Evolutionary conservation across 225 moss, liverwort and hornwort species (phyloP).

Genomic region (Rhytidiadelphus loreus): DNA sequence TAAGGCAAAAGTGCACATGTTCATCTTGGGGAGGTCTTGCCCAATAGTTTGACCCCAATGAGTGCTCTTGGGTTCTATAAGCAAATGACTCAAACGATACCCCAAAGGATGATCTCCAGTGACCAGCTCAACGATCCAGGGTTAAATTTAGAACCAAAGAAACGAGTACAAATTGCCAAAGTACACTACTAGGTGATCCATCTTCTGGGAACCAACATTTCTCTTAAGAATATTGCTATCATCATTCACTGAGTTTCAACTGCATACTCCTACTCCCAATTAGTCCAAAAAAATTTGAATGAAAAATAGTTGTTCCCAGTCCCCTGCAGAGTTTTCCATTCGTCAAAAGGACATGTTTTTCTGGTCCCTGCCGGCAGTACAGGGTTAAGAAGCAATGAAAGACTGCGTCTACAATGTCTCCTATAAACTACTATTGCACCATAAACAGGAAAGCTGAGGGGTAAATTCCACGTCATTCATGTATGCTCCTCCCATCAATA

Average conservation of each 20-base stretch:
- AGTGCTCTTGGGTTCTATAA: neutral
- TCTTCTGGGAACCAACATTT: too few relatives aligned
- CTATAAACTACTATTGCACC: neutral
- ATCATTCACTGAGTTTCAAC: neutral
- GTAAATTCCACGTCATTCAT: neutral
- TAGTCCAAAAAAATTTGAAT: neutral
- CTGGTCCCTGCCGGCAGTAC: neutral
- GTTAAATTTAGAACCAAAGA: neutral
- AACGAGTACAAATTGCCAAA: neutral
- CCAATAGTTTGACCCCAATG: neutral
- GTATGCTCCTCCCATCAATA: neutral
- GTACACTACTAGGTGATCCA: neutral
- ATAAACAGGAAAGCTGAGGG: neutral
- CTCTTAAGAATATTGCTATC: neutral
- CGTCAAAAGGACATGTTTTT: neutral
- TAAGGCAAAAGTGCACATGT: neutral
- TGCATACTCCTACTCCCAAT: neutral
- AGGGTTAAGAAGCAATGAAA: neutral
- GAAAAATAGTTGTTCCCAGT: neutral
- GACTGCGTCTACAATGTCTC: too few relatives aligned
- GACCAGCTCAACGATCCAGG: fast-evolving
- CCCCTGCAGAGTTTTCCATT: neutral
- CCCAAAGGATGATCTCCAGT: too few relatives aligned
- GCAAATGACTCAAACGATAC: neutral
- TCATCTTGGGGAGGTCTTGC: neutral